Conservation (phyloP, 1,284 basidiomycete species). For the Ganoderma lingzhi region DNA sequence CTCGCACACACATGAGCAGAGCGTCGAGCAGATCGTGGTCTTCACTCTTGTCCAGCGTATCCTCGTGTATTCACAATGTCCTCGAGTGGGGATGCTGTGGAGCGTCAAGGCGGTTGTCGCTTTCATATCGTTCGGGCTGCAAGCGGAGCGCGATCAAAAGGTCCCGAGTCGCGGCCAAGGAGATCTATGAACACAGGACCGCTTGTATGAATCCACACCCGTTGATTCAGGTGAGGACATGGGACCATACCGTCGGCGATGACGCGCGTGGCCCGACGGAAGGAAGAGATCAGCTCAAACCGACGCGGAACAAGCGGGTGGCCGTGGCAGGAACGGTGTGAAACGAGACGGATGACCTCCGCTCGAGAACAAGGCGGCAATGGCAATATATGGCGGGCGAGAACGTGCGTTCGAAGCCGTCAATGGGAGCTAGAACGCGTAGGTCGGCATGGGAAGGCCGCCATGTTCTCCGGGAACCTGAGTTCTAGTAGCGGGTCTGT, state of each 20-base stretch:
- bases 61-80: neutral
- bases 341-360: no score
- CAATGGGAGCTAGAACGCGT: neutral
- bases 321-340: no score
- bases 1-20: neutral
- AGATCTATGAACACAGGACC: neutral
- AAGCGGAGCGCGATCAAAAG: neutral
- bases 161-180: neutral
- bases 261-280: no score
- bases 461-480: no score
- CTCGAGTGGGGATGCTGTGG: neutral
- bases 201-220: neutral
- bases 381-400: neutral
- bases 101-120: neutral
- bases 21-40: neutral
- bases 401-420: neutral
- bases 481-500: no score
- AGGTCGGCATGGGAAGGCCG: neutral
- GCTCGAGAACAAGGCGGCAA: neutral
- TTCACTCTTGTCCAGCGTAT: no score
- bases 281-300: no score
- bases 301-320: no score
- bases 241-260: neutral
- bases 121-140: neutral
- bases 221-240: neutral